phyloP scores from a whole-genome alignment of 2,329 filamentous ascomycete species.

The Colletotrichum sp. region DNA sequence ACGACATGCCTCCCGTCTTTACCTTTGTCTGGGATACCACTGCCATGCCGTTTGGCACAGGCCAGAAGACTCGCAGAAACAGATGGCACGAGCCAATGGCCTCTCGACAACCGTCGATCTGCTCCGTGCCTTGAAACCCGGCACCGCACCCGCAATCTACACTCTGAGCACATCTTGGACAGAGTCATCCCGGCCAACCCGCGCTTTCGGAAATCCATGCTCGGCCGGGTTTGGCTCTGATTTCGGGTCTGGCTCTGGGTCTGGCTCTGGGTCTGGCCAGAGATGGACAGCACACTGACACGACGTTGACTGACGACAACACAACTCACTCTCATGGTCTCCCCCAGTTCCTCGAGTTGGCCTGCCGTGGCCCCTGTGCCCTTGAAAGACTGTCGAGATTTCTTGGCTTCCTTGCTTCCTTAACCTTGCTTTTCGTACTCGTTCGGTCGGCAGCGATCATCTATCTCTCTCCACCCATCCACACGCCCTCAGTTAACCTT shows the following conservation, averaged over 20 bases:
- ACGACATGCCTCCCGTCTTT: constrained; percentile 12
- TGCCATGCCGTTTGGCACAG: not conserved
- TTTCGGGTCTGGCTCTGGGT: not conserved
- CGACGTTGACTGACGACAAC: not conserved
- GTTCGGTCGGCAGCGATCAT: not conserved
- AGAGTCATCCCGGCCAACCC: constrained; percentile 11
- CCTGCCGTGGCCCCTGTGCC: not conserved
- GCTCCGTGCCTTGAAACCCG: constrained; percentile 19
- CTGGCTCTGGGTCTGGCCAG: not conserved
- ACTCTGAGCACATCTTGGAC: not conserved
- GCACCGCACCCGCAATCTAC: not conserved
- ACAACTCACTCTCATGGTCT: not conserved
- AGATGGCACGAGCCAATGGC: constrained; percentile 18
- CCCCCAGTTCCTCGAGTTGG: not conserved
- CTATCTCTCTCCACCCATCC: not conserved
- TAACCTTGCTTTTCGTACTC: constrained; percentile 20
- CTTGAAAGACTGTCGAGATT: not conserved
- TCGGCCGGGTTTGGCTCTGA: not conserved
- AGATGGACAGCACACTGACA: not conserved
- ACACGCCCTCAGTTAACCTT: constrained; percentile 8
- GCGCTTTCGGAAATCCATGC: constrained; percentile 2
- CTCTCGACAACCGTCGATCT: constrained; percentile 1
- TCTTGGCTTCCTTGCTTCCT: constrained; percentile 8
- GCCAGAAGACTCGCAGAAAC: constrained; percentile 4
- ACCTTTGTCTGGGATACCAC: not conserved